phyloP scores from a whole-genome alignment of 2,329 filamentous ascomycete species.

The Penicillium corylophilum region DNA sequence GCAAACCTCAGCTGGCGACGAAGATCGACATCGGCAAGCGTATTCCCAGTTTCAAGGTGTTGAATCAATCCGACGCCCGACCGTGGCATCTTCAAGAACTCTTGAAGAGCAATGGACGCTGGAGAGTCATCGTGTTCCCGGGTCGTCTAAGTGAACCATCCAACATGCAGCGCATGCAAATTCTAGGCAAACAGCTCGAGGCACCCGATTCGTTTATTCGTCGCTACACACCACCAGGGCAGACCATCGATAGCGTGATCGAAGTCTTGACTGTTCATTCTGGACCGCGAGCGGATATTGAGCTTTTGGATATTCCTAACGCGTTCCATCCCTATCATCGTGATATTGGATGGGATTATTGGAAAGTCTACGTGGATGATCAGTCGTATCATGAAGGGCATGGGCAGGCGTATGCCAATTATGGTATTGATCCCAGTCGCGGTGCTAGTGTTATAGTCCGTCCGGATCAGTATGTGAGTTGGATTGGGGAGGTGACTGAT shows the following conservation, averaged over 20 bases:
- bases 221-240: constrained; percentile 41
- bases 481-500: constrained; percentile 23
- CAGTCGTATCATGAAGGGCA: constrained; percentile 50
- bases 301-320: constrained; percentile 51
- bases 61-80: constrained; percentile 39
- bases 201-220: constrained; percentile 43
- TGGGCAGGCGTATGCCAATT: constrained; percentile 56
- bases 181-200: constrained; percentile 49
- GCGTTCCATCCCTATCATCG: constrained; percentile 50
- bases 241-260: constrained; percentile 50
- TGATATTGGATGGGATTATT: constrained; percentile 55
- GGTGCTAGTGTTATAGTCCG: constrained; percentile 54
- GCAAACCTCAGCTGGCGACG: constrained; percentile 21
- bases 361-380: constrained; percentile 57
- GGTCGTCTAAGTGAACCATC: constrained; percentile 52
- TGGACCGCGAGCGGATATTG: constrained; percentile 49
- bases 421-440: constrained; percentile 48
- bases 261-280: constrained; percentile 63
- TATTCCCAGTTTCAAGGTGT: constrained; percentile 35
- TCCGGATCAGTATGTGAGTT: constrained; percentile 55
- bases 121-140: constrained; percentile 54
- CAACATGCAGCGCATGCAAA: constrained; percentile 49
- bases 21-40: constrained; percentile 36
- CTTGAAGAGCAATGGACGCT: constrained; percentile 39
- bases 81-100: constrained; percentile 41